phyloP scores from a whole-genome alignment of 2,329 filamentous ascomycete species.

The Ophiostoma himal-ulmi region DNA sequence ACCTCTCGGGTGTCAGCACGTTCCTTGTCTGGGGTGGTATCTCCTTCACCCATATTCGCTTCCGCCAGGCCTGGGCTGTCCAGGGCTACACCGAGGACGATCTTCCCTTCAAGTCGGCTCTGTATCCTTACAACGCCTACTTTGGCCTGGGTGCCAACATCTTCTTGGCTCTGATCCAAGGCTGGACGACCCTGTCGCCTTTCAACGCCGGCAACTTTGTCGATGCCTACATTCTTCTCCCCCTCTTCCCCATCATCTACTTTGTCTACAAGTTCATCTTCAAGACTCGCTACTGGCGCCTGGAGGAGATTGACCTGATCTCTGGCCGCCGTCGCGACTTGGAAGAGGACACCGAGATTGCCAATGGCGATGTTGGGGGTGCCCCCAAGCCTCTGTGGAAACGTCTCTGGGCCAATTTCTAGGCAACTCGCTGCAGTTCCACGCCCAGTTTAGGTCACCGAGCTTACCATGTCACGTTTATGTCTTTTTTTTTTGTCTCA shows the following conservation, averaged over 20 bases:
- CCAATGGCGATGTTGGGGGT: slow-evolving; percentile 28
- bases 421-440: neutral
- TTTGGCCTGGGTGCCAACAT: slow-evolving; percentile 53
- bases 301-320: slow-evolving; percentile 51
- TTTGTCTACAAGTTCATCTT: slow-evolving; percentile 49
- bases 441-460: neutral
- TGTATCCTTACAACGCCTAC: slow-evolving; percentile 55
- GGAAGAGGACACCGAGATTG: slow-evolving; percentile 40
- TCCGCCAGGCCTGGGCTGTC: slow-evolving; percentile 56
- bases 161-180: slow-evolving; percentile 56
- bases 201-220: slow-evolving; percentile 56
- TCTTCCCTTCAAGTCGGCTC: slow-evolving; percentile 50
- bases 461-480: too few relatives aligned
- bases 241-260: slow-evolving; percentile 55
- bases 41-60: slow-evolving; percentile 64
- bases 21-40: slow-evolving; percentile 69
- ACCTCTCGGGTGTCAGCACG: slow-evolving; percentile 62
- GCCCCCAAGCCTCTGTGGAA: slow-evolving; percentile 38
- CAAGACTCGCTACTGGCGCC: slow-evolving; percentile 46
- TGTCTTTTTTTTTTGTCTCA: neutral
- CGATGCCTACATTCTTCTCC: slow-evolving; percentile 57
- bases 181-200: slow-evolving; percentile 54
- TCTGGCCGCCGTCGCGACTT: slow-evolving; percentile 51
- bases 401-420: slow-evolving; percentile 38
- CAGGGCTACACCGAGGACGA: slow-evolving; percentile 52